A percentile compares a stretch with the other conserved stretches of the same genome.
Conservation (phyloP, 495 filamentous ascomycete genomes). For the Daldinia loculata region DNA sequence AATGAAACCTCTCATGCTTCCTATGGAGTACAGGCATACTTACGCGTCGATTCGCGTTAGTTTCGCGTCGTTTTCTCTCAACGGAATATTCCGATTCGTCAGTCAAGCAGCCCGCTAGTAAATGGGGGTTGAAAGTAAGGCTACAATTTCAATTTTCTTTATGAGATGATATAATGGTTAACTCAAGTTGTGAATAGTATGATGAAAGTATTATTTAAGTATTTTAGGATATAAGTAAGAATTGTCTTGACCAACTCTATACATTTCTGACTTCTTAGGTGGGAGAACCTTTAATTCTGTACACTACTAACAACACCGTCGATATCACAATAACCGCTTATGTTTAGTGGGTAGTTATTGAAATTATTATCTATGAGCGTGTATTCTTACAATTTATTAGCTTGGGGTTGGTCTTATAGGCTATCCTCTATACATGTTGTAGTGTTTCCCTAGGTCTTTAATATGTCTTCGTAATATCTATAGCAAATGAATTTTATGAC, state of each 20-base stretch:
- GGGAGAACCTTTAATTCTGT: background rate
- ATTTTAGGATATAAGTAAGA: background rate
- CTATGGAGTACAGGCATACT: conserved; percentile 2
- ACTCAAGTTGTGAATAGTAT: background rate
- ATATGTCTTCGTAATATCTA: background rate
- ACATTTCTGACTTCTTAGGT: background rate
- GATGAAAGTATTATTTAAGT: background rate
- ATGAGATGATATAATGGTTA: background rate
- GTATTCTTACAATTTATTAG: background rate
- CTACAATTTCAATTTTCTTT: background rate
- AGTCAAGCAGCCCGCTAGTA: background rate
- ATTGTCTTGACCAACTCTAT: background rate
- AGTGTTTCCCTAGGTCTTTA: background rate
- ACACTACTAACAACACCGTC: background rate
- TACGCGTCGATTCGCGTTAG: conserved; percentile 42
- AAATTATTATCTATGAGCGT: background rate
- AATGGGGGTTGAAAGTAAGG: background rate
- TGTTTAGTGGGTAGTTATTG: background rate
- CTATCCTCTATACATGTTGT: background rate
- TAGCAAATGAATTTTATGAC: background rate
- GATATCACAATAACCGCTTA: background rate
- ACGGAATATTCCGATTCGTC: conserved; percentile 10
- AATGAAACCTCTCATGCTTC: conserved; percentile 1
- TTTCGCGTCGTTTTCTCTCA: conserved; percentile 32
- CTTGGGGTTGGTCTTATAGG: background rate